Evolutionary conservation across 2,329 filamentous ascomycete species (phyloP), one percentile per base, ranked within the genome.

Genomic region (Neopestalotiopsis clavispora): DNA sequence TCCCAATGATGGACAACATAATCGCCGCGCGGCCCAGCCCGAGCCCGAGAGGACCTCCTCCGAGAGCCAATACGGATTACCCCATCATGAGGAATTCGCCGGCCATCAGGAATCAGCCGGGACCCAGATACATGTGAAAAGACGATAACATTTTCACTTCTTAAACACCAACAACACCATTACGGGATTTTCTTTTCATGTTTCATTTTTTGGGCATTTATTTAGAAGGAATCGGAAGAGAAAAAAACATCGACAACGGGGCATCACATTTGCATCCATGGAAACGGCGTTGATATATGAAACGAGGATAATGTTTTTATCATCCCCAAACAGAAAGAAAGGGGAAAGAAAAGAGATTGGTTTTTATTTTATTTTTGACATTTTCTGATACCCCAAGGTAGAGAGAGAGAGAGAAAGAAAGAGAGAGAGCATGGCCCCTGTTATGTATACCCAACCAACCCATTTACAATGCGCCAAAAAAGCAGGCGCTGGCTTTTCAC

Each of bases 121-220:
- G 38, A 1, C 38, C 65, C n/a, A 60, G 59, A 5, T 69, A 59
- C 42, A 67, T 69, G 17, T 69, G 56, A 62, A 57, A 40, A 38
- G 23, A 38, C 34, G 34, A 38, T 10, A 1, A 38, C 10, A 38
- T 38, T 38, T 38, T 38, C 10, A 28, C 23, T 1, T 9, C 9
- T 38, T 38, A 10, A 38, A 7, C 34, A 38, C 6, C 34, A 38
- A 38, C 6, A 7, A 38, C 34, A 38, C 10, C 10, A 7, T 38
- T 7, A 10, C 6, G 34, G 34, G 10, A 38, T 38, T 38, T 38
- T 38, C 34, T 38, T 38, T 38, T 10, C 34, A 7, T 38, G 6
- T 6, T 7, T 38, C 10, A 38, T 38, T 38, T 38, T 38, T 38
- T 38, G 34, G 34, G 34, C 34, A 10, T 38, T 38, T 10, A 38